Evolutionary conservation across 805 yeast genomes (phyloP), one percentile per base, ranked within the genome.

Genomic region (Jamesozyma hellenica): DNA sequence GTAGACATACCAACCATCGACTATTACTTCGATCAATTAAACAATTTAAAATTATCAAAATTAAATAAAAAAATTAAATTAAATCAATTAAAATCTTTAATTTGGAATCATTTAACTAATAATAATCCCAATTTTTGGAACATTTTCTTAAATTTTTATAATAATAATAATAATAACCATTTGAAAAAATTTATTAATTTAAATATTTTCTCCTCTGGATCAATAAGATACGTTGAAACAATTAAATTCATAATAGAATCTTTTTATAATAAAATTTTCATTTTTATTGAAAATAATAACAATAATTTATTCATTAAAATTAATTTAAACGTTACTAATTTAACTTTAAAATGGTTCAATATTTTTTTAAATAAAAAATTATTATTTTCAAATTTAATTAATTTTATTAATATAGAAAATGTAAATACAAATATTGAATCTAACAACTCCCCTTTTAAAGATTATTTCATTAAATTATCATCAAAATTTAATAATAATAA

Each of bases 1-100:
- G 52, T 58, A 18, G 64, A 60, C 46, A 56, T 60, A 9, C 63
- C 64, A 1, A 50, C 61, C 7, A 57, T 60, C 3, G 64, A 60
- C 40, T 58, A 55, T 42, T 55, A 60, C 42, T 56, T 51, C 32
- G 62, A 58, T 44, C 59, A 57, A 41, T 38, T 57, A 23, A 45
- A 46, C 14, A 52, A 56, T 36, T 44, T 44, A 12, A 53, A 49
- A 41, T 42, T 56, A 16, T 50, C 57, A 16, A 50, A 49, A 37
- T 48, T 58, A 25, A 56, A 57, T 41, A 56, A 46, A 38, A 52
- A 49, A 38, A 51, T 58, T 34, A 60, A 56, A 39, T 34, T 60
- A 21, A 59, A 55, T 36, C 47, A 46, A 25, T 39, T 58, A 37
- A 51, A 49, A 36, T 48, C 51, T 13, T 40, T 40, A 13, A 53